Conservation (phyloP, 257 asterid genomes). For the Verbena officinalis region DNA sequence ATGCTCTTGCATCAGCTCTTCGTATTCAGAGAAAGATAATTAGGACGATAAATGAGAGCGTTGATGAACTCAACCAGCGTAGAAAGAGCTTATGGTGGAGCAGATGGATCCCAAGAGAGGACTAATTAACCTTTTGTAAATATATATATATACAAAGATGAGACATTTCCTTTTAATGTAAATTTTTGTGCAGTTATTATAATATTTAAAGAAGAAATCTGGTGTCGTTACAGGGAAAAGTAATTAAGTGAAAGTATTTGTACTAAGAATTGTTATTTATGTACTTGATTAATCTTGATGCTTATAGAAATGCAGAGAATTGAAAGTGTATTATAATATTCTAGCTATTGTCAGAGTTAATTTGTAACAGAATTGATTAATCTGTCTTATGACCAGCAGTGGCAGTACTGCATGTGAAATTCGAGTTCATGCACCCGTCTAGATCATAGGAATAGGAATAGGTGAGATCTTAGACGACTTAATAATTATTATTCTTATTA, state of each 20-base stretch:
- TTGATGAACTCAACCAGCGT: slow-evolving; percentile 61
- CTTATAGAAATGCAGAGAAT: slow-evolving; percentile 7
- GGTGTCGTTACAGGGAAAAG: slow-evolving; percentile 15
- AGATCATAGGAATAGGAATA: no score
- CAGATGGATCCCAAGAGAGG: slow-evolving; percentile 91
- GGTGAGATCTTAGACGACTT: no score
- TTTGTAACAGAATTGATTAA: no score
- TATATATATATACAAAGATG: slow-evolving; percentile 8
- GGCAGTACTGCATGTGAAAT: no score
- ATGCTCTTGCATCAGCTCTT: slow-evolving; percentile 86
- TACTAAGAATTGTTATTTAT: background rate
- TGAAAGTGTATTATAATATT: no score
- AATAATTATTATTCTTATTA: no score
- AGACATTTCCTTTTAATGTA: slow-evolving; percentile 29
- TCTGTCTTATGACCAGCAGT: no score
- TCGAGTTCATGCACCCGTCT: no score
- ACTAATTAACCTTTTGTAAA: slow-evolving; percentile 49
- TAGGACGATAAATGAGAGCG: slow-evolving; percentile 64
- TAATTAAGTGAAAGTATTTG: slow-evolving; percentile 13
- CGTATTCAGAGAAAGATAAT: slow-evolving; percentile 70
- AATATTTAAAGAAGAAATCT: slow-evolving; percentile 1
- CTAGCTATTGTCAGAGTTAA: no score
- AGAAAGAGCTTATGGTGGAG: slow-evolving; percentile 92
- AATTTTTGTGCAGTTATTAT: slow-evolving; percentile 41
- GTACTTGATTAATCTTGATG: slow-evolving; percentile 5